A percentile compares a stretch with the other conserved stretches of the same genome.
Conservation (phyloP, 306 rosid genomes). For the Benincasa hispida region DNA sequence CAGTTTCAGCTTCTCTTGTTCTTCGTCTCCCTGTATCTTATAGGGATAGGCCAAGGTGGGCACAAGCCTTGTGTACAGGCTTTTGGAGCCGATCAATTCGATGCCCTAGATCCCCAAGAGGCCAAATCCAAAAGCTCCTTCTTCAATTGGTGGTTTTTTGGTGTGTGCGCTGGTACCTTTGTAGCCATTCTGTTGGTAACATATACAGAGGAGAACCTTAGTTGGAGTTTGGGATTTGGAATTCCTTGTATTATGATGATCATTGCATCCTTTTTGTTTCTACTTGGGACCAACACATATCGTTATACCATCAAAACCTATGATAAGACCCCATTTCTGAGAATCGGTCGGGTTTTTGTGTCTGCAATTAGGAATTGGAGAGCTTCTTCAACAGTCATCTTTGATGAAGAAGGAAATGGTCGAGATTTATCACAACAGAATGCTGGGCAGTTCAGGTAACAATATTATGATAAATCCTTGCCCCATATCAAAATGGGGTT, state of each 20-base stretch:
- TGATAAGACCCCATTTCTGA: conserved; percentile 28
- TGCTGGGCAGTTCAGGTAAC: conserved; percentile 32
- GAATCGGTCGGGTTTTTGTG: conserved; percentile 30
- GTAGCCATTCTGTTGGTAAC: conserved; percentile 19
- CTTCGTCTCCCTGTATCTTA: conserved; percentile 46
- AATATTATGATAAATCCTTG: background rate
- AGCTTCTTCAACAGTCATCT: background rate
- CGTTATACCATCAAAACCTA: conserved; percentile 16
- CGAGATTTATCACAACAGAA: conserved; percentile 16
- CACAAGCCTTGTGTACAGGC: conserved; percentile 83
- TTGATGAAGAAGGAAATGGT: conserved; percentile 15
- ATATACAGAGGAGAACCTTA: conserved; percentile 34
- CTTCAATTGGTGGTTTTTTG: conserved; percentile 80
- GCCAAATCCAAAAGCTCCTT: conserved; percentile 57
- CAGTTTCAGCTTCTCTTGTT: conserved; percentile 29
- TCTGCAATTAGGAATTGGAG: conserved; percentile 20
- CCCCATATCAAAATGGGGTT: background rate
- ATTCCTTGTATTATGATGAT: conserved; percentile 38
- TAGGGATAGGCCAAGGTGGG: conserved; percentile 55
- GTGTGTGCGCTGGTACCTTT: conserved; percentile 26
- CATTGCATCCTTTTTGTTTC: conserved; percentile 29
- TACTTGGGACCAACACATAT: conserved; percentile 39
- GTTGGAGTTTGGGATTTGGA: conserved; percentile 64
- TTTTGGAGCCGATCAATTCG: conserved; percentile 75
- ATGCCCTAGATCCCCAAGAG: conserved; percentile 38